Percentiles rank a stretch among this genome's conserved stretches.
These are phyloP conservation scores for Limnanthes douglasii DNA, from an alignment of 345 rosid species.

Conservation along the genomic window DNA sequence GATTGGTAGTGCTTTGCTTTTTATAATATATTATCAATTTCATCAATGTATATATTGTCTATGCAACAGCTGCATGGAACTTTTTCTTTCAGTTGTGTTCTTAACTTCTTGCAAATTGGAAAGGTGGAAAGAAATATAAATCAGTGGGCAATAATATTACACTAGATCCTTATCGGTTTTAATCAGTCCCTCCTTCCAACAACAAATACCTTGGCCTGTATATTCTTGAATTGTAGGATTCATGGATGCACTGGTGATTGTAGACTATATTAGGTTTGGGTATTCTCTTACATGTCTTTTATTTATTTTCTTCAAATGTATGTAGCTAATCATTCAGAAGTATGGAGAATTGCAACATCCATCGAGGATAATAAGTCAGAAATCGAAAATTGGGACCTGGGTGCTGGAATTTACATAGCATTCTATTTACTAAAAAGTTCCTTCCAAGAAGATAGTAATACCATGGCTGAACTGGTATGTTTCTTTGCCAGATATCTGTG, in stretches of 20 bases:
- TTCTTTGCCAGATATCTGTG: too few species aligned
- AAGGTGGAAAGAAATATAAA: background rate
- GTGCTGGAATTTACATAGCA: conserved; percentile 75
- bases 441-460: conserved; percentile 30
- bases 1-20: too few species aligned
- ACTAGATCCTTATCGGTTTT: background rate
- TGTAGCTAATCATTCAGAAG: conserved; percentile 62
- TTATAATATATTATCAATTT: too few species aligned
- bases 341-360: conserved; percentile 60
- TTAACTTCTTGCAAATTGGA: background rate
- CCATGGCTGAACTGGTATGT: conserved; percentile 44
- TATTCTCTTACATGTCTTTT: background rate
- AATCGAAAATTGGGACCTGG: conserved; percentile 94
- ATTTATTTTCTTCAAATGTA: conserved; percentile 5
- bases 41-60: too few species aligned
- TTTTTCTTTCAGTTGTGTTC: background rate
- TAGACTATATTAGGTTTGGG: background rate
- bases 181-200: too few species aligned
- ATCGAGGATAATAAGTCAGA: conserved; percentile 91
- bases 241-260: background rate
- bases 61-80: too few species aligned
- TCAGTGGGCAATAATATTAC: background rate
- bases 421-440: conserved; percentile 60
- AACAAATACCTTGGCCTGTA: too few species aligned
- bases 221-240: background rate